Percentiles rank a stretch among this genome's conserved stretches.
phyloP scores from a whole-genome alignment of 768 basidiomycete species.

The Termitomyces bulborhizus region DNA sequence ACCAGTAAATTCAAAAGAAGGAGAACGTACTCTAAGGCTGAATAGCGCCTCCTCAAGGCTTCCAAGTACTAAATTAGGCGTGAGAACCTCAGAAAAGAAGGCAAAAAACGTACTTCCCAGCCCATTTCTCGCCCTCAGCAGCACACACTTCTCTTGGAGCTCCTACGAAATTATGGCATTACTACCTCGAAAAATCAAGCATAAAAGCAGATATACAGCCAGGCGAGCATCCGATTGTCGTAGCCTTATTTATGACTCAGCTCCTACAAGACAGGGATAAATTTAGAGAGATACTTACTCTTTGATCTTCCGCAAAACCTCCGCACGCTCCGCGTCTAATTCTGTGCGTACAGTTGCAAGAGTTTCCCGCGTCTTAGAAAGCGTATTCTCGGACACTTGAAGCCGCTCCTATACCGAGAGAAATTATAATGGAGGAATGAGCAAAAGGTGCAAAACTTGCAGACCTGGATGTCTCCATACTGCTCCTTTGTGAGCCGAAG shows the following conservation, averaged over 20 bases:
- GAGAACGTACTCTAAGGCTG: background rate
- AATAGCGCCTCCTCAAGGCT: background rate
- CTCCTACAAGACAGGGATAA: background rate
- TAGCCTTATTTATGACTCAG: background rate
- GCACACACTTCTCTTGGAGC: background rate
- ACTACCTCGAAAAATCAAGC: background rate
- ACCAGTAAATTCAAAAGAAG: background rate
- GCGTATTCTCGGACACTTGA: conserved; percentile 8
- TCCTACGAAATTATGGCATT: background rate
- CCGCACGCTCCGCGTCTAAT: background rate
- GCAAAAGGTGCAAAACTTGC: background rate
- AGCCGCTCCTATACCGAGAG: conserved; percentile 15
- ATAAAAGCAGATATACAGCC: conserved; percentile 2
- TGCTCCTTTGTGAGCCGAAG: conserved; percentile 50
- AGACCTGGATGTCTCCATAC: conserved; percentile 41
- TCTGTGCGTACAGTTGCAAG: background rate
- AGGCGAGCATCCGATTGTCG: background rate
- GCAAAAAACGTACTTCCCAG: background rate
- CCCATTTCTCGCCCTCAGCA: background rate
- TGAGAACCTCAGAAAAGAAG: background rate
- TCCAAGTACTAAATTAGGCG: background rate
- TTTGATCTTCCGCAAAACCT: background rate
- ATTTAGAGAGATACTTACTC: background rate
- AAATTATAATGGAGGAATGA: background rate
- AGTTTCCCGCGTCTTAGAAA: background rate